A percentile compares a stretch with the other conserved stretches of the same genome.
Evolutionary conservation across 2,329 filamentous ascomycete genomes (phyloP).

Genomic region (Aureobasidium musti): DNA sequence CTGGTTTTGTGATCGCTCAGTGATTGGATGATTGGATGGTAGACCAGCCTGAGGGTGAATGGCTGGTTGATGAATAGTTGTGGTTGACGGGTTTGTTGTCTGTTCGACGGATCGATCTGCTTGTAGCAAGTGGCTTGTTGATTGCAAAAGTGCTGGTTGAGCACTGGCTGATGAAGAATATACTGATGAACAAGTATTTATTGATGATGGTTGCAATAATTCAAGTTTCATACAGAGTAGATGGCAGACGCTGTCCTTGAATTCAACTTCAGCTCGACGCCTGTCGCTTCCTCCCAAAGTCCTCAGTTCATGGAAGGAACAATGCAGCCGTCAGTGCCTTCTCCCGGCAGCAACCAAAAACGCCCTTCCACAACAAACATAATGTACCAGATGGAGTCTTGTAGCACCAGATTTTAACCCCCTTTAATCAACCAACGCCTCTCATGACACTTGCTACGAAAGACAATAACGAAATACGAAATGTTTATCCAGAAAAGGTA

Average conservation of each 20-base stretch:
- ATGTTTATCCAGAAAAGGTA: not conserved
- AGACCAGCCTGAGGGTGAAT: not conserved
- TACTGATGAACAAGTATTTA: not conserved
- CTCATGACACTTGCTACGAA: not conserved
- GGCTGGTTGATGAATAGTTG: not conserved
- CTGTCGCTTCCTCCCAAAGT: not conserved
- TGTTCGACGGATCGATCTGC: no score
- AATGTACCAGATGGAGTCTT: conserved; percentile 21
- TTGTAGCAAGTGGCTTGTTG: not conserved
- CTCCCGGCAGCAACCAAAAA: not conserved
- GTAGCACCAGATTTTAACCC: not conserved
- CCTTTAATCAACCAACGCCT: conserved; percentile 4
- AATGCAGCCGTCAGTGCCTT: not conserved
- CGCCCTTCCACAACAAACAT: conserved; percentile 4
- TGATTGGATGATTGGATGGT: not conserved
- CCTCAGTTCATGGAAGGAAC: not conserved
- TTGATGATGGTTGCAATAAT: not conserved
- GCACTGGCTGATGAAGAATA: not conserved
- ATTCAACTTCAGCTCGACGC: not conserved
- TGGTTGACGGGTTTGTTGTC: not conserved
- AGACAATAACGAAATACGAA: conserved; percentile 13
- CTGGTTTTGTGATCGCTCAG: no score
- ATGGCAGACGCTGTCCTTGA: not conserved
- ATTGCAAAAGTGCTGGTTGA: not conserved
- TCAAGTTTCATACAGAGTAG: not conserved